phyloP scores from a whole-genome alignment of 768 basidiomycete species.

The Lenzites betulinus region DNA sequence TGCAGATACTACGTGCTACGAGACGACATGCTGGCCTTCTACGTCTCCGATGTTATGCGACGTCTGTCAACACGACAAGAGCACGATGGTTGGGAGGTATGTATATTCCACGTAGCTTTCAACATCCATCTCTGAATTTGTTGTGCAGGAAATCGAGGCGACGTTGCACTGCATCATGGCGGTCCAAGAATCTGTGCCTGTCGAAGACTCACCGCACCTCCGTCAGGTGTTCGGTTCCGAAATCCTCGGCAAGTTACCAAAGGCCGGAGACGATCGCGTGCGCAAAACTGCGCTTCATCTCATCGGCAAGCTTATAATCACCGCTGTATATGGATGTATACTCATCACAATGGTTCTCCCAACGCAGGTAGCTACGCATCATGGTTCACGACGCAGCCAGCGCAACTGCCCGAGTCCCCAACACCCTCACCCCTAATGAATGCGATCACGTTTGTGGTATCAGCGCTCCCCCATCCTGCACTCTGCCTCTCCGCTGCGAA shows the following conservation, averaged over 20 bases:
- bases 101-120: constrained; percentile 18
- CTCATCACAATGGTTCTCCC: not conserved
- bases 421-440: constrained; percentile 56
- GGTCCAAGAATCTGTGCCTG: constrained; percentile 82
- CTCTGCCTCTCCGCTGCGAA: constrained; percentile 76
- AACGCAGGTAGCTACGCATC: constrained; percentile 68
- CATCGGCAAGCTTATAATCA: constrained; percentile 55
- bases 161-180: constrained; percentile 84
- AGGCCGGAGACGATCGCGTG: constrained; percentile 61
- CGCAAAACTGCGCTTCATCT: constrained; percentile 73
- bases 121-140: not conserved
- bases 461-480: constrained; percentile 64
- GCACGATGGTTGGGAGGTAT: constrained; percentile 73
- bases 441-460: constrained; percentile 67
- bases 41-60: constrained; percentile 61
- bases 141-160: constrained; percentile 78
- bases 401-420: constrained; percentile 27
- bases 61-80: constrained; percentile 49
- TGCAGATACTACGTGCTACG: constrained; percentile 85
- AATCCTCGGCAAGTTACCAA: constrained; percentile 69
- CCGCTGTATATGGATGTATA: not conserved
- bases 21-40: constrained; percentile 76
- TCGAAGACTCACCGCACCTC: constrained; percentile 56
- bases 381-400: constrained; percentile 67
- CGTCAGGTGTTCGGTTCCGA: constrained; percentile 69